Base-by-base conservation (phyloP, 257 asterid genomes). In the Gentiana macrophylla region DNA sequence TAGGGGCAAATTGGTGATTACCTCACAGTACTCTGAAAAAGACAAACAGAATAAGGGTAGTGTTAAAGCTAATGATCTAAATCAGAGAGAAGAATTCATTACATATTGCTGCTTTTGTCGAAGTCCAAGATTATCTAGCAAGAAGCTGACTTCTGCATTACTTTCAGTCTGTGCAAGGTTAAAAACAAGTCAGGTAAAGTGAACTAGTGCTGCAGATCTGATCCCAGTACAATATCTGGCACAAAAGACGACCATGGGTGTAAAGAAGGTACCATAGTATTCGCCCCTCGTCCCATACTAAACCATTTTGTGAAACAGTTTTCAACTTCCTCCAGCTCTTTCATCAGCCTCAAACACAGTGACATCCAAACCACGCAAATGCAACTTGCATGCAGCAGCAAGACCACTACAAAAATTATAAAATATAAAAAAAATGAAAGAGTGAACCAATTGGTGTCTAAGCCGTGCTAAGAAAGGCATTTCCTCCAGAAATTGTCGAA, bases 271-370 rank as follows among this genome's bases (percentile, higher is more conserved):
- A 89, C 97, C 97, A 90, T 90, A 63, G 97, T 86, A 73, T 90
- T 90, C 12, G 97, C 97, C 35, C 97, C 70, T 90, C 94, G 48
- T 90, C 97, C 96, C 97, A 90, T 70, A 84, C 68, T 56, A 90
- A 49, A 62, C 94, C 96, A 76, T 84, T 74, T 36, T 59, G 84
- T 37, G 77, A 72, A 69, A 79, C 63, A 73, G 83, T 80, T 77
- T 79, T 80, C 50, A 90, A 70, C 83, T 80, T 90, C 51, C 97
- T 66, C 96, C 96, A 69, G 90, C 72, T 74, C 86, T 79, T 65
- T 65, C 86, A 51, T 86, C 91, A 38, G 89, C 89, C 70, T 90
- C 97, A 52, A 84, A 82, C 12, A 86, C 88, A 9, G 93, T 84
- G 53, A 90, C 94, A 69, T 79, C 76, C 66, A 90, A 62, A 50